A percentile compares a stretch with the other conserved stretches of the same genome.
phyloP scores from a whole-genome alignment of 305 asterid species.

The Fraxinus xanthoxyloides region DNA sequence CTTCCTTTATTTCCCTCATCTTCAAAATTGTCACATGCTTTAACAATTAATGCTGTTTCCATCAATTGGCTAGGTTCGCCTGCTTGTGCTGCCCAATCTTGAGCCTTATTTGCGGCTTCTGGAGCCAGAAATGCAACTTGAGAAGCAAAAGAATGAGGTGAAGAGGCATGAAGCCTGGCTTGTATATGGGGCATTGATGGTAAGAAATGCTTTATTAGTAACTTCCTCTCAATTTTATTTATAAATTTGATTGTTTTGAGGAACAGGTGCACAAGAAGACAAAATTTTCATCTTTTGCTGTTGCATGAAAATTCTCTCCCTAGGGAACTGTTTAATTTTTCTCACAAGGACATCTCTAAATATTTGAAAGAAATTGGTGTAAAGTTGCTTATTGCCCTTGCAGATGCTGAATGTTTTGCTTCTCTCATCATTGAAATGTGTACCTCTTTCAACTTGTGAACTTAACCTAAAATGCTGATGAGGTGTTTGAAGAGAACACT shows the following conservation, averaged over 20 bases:
- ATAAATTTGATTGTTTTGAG: constrained; percentile 5
- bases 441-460: not conserved
- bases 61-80: constrained; percentile 58
- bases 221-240: constrained; percentile 8
- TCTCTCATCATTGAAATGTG: not conserved
- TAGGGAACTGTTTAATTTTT: constrained; percentile 1
- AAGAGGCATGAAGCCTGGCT: constrained; percentile 98
- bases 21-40: not conserved
- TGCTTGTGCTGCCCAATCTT: constrained; percentile 79
- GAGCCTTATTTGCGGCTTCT: constrained; percentile 72
- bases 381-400: not conserved
- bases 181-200: constrained; percentile 90
- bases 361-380: not conserved
- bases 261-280: not conserved
- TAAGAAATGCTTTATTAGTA: constrained; percentile 26
- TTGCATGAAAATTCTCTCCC: constrained; percentile 6
- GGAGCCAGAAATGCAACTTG: constrained; percentile 95
- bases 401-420: not conserved
- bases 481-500: not conserved
- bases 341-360: constrained; percentile 2
- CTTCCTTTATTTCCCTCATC: not conserved
- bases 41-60: constrained; percentile 15
- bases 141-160: constrained; percentile 82
- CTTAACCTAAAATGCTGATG: not conserved
- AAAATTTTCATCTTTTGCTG: not conserved